Evolutionary conservation across 2,329 filamentous ascomycete genomes (phyloP).

Genomic region (Aspergillus terreus): DNA sequence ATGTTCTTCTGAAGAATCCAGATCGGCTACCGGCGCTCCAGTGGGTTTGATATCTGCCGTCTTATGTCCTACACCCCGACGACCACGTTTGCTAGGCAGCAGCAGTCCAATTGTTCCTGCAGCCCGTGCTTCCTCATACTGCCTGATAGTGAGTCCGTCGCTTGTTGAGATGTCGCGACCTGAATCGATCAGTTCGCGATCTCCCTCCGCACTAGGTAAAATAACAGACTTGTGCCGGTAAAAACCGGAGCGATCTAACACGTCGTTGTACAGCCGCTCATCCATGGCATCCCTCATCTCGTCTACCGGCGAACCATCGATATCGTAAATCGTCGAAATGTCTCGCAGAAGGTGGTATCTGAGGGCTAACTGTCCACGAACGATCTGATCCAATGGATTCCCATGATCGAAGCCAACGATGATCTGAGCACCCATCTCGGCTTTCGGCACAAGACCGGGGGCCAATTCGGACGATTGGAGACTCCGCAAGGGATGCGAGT

Average conservation of each 20-base stretch:
- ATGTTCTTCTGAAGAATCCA: constrained; percentile 63
- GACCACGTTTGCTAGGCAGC: constrained; percentile 40
- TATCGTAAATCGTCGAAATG: constrained; percentile 83
- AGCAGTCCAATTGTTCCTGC: constrained; percentile 50
- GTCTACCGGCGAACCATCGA: constrained; percentile 62
- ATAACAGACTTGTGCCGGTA: constrained; percentile 77
- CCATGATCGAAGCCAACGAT: constrained; percentile 95
- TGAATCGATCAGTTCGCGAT: constrained; percentile 74
- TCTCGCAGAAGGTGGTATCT: constrained; percentile 78
- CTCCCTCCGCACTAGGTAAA: constrained; percentile 72
- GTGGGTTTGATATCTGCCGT: constrained; percentile 49
- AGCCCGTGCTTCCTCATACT: constrained; percentile 67
- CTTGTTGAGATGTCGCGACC: constrained; percentile 74
- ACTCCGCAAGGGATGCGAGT: constrained; percentile 70
- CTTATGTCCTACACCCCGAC: constrained; percentile 44
- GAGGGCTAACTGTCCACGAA: constrained; percentile 84
- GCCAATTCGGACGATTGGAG: constrained; percentile 53
- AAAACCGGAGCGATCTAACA: constrained; percentile 83
- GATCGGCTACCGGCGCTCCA: constrained; percentile 50
- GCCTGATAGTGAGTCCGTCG: constrained; percentile 66
- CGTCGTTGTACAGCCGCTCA: constrained; percentile 91
- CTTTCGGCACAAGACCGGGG: constrained; percentile 65
- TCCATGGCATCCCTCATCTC: constrained; percentile 73
- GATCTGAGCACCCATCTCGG: constrained; percentile 97
- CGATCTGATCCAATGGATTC: constrained; percentile 86